Conservation (phyloP, 495 filamentous ascomycete genomes). For the Aspergillus homomorphus region DNA sequence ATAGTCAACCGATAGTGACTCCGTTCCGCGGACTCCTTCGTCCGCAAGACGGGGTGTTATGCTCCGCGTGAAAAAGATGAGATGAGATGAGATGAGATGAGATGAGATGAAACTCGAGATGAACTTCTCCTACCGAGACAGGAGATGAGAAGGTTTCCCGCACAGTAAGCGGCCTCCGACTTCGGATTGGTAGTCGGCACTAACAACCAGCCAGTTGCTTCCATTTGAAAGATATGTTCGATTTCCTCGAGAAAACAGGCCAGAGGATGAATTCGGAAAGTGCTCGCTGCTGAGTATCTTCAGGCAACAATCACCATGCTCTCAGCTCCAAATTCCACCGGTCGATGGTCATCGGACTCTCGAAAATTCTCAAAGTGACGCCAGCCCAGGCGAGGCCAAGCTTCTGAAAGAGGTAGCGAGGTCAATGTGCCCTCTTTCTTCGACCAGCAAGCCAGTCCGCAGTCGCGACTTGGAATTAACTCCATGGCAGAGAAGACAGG, state of each 20-base stretch:
- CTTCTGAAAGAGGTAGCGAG: neutral
- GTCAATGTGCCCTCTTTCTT: neutral
- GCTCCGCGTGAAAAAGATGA: neutral
- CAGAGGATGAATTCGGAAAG: no score
- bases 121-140: neutral
- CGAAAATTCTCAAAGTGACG: neutral
- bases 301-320: no score
- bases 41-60: neutral
- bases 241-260: no score
- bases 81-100: neutral
- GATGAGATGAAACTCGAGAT: neutral
- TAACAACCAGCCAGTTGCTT: no score
- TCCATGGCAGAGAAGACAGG: no score
- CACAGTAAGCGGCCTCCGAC: no score
- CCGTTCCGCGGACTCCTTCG: neutral
- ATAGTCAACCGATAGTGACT: neutral
- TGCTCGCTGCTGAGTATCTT: no score
- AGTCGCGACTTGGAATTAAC: neutral
- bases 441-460: neutral
- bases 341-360: no score
- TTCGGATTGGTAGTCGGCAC: no score
- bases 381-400: neutral
- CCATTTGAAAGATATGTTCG: no score
- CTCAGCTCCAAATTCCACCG: no score
- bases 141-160: no score